Evolutionary conservation across 1,284 basidiomycete genomes (phyloP).

Genomic region (Pseudozyma tsukubaensis): DNA sequence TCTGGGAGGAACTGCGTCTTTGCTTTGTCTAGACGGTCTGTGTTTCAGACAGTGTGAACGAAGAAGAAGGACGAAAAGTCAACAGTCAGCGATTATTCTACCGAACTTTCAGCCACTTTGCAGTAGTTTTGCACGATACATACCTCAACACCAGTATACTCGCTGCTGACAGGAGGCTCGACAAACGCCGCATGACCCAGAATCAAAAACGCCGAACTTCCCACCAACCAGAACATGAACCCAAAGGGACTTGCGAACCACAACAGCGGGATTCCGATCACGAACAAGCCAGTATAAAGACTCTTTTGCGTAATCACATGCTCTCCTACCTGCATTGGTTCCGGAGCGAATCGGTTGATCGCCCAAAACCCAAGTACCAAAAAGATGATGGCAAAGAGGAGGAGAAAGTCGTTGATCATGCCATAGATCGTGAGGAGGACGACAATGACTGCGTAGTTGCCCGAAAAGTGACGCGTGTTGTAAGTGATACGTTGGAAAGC

Average conservation of each 20-base stretch:
- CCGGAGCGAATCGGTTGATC: constrained; percentile 83
- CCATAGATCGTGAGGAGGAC: constrained; percentile 87
- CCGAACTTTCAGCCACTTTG: background rate
- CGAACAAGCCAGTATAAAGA: constrained; percentile 72
- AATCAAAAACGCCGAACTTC: constrained; percentile 70
- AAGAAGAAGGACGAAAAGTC: background rate
- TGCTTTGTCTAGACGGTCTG: too few species aligned
- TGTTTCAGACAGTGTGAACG: too few species aligned
- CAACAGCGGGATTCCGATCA: constrained; percentile 67
- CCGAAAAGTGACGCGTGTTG: constrained; percentile 76
- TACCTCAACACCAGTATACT: constrained; percentile 80
- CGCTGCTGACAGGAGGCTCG: constrained; percentile 89
- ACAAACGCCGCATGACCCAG: constrained; percentile 83
- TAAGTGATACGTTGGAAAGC: constrained; percentile 81
- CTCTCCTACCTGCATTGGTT: constrained; percentile 76
- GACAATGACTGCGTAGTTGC: constrained; percentile 87
- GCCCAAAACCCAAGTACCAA: constrained; percentile 89
- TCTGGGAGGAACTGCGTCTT: too few species aligned
- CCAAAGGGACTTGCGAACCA: constrained; percentile 64
- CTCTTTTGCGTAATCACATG: constrained; percentile 82
- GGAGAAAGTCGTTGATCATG: constrained; percentile 83
- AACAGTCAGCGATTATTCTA: too few species aligned
- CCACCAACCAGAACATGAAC: constrained; percentile 69
- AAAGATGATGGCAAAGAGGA: constrained; percentile 86
- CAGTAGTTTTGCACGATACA: background rate